Conservation (phyloP, 1,284 basidiomycete genomes). For the Puccinia horiana region DNA sequence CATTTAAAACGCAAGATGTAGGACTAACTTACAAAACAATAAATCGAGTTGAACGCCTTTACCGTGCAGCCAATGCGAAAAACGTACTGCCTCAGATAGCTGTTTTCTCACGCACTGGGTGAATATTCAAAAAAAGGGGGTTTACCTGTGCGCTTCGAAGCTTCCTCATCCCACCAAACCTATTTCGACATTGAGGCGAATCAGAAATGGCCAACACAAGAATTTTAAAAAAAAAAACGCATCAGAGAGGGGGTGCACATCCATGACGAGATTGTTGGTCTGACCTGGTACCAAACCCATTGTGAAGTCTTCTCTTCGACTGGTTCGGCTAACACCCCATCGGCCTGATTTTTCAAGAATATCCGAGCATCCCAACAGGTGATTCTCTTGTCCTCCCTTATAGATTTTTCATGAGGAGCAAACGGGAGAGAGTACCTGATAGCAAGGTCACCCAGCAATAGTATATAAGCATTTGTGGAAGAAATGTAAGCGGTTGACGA, state of each 20-base stretch:
- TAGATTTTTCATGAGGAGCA: constrained; percentile 30
- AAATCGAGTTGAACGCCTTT: constrained; percentile 28
- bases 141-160: constrained; percentile 32
- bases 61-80: neutral
- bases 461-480: neutral
- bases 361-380: constrained; percentile 41
- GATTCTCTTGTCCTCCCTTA: constrained; percentile 18
- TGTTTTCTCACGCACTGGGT: too few species aligned
- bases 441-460: neutral
- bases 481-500: neutral
- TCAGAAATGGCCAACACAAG: neutral
- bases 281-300: constrained; percentile 48
- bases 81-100: neutral
- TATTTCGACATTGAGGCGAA: neutral
- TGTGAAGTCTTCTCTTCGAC: constrained; percentile 22
- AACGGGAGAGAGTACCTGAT: constrained; percentile 41
- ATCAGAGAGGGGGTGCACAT: neutral
- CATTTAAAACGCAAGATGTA: too few species aligned
- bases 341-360: constrained; percentile 17
- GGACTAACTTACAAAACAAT: constrained; percentile 29
- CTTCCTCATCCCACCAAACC: constrained; percentile 48
- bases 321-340: neutral
- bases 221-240: neutral
- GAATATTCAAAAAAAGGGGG: neutral
- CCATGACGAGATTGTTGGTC: neutral